Evolutionary conservation across 1,284 basidiomycete species (phyloP).

Genomic region (Puccinia novopanici): DNA sequence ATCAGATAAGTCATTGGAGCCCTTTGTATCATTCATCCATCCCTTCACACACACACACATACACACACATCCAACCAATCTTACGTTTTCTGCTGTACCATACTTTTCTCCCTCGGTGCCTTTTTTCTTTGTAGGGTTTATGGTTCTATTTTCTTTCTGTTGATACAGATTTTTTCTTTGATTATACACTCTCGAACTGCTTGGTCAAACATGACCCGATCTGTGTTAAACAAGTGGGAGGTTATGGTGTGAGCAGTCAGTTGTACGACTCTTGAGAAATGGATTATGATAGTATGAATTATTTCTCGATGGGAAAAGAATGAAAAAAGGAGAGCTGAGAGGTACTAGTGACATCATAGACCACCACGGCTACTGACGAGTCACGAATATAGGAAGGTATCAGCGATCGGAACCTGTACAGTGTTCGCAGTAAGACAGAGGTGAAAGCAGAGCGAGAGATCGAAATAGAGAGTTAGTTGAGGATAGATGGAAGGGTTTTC

Average conservation of each 20-base stretch:
- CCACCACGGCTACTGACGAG: constrained; percentile 95
- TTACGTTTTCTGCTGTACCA: no score
- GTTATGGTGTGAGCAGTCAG: constrained; percentile 8
- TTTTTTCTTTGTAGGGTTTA: no score
- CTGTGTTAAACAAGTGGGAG: constrained; percentile 61
- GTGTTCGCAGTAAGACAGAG: background rate
- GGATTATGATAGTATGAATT: background rate
- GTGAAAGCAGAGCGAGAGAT: background rate
- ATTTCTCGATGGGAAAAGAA: constrained; percentile 1
- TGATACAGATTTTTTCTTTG: no score
- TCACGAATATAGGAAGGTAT: constrained; percentile 99
- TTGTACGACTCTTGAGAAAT: background rate
- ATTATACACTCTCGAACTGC: no score
- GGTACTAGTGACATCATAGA: constrained; percentile 97
- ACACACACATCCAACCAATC: no score
- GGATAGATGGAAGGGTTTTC: no score
- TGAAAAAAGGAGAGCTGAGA: constrained; percentile 52
- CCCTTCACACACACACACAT: no score
- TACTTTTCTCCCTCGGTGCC: no score
- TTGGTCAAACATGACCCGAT: no score
- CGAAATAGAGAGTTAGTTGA: no score
- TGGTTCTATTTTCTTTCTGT: no score
- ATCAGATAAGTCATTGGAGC: constrained; percentile 28
- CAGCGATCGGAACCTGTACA: constrained; percentile 85
- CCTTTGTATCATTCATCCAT: background rate